These are phyloP conservation scores for Dryas drummondii DNA, from an alignment of 306 rosid species.

Conservation along the genomic window DNA sequence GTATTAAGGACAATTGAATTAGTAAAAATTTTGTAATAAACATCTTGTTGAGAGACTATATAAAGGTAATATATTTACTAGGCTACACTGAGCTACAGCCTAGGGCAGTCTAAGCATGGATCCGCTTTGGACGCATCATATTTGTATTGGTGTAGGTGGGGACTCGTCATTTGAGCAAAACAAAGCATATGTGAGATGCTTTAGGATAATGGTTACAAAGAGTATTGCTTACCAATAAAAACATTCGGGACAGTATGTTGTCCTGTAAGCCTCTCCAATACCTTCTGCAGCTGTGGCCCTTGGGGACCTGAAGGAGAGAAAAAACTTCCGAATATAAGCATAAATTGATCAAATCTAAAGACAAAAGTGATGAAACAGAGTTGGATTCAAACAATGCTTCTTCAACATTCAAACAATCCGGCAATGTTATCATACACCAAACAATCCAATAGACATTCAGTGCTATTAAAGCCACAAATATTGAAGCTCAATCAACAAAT, in stretches of 20 bases:
- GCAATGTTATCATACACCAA: not conserved
- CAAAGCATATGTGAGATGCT: not conserved
- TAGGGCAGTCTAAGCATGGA: not conserved
- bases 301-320: conserved; percentile 67
- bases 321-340: not conserved
- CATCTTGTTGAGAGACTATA: not conserved
- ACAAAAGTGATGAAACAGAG: not conserved
- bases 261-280: conserved; percentile 85
- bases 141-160: not conserved
- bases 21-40: not conserved
- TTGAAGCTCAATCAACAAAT: not conserved
- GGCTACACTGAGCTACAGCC: not conserved
- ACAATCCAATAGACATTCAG: not conserved
- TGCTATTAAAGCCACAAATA: not conserved
- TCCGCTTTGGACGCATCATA: not conserved
- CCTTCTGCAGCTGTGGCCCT: conserved; percentile 92
- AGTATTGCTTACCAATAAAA: conserved; percentile 61
- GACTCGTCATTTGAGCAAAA: not conserved
- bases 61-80: not conserved
- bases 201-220: not conserved
- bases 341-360: not conserved
- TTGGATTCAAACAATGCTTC: not conserved
- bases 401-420: not conserved
- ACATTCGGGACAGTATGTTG: conserved; percentile 97
- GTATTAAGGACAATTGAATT: not conserved